Evolutionary conservation across 352 stramenopile species (phyloP), one percentile per base, ranked within the genome.

Genomic region (Pythium plurisporium): DNA sequence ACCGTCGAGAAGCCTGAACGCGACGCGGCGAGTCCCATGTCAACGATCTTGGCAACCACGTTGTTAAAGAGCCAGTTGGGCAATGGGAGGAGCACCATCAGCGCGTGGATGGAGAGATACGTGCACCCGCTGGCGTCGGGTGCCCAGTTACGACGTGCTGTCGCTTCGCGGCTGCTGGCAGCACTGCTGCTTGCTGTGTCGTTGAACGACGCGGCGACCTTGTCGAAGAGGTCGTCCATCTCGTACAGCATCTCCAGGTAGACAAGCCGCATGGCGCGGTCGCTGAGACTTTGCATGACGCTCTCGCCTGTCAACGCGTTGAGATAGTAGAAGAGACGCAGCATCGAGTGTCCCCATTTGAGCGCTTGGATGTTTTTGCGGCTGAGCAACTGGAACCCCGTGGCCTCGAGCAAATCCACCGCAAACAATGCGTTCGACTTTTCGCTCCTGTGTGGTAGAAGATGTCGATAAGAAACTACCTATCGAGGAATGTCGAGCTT

Each of bases 241-340:
- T 94, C 84, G 49, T 82, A 41, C 4, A 94, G 68, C 17, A 76
- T 58, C 51, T 94, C 67, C 4, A 82, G 67, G 44, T 86, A 92
- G 19, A 92, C 53, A 38, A 90, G 73, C 4, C 84, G 82, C n/a
- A 72, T 70, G 4, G 74, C 73, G 31, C 82, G 75, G 54, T 94
- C 84, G 5, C 76, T 70, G 14, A 94, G 68, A 48, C 77, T 74
- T 0, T 77, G 62, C 6, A 70, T 38, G 23, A 89, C 72, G 37
- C 58, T 82, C 20, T 69, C 56, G 19, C 70, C 77, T 2, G 80
- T 87, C 38, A 92, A 59, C 1, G 82, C 82, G 31, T 88, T 89
- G 41, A 92, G 66, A 45, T 87, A 88, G 58, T 94, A 92, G 42
- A 94, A 90, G 38, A 72, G 74, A 4, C 76, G 83, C 31, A 91